phyloP scores from a whole-genome alignment of 2,329 filamentous ascomycete genomes.

The Purpureocillium lavendulum region DNA sequence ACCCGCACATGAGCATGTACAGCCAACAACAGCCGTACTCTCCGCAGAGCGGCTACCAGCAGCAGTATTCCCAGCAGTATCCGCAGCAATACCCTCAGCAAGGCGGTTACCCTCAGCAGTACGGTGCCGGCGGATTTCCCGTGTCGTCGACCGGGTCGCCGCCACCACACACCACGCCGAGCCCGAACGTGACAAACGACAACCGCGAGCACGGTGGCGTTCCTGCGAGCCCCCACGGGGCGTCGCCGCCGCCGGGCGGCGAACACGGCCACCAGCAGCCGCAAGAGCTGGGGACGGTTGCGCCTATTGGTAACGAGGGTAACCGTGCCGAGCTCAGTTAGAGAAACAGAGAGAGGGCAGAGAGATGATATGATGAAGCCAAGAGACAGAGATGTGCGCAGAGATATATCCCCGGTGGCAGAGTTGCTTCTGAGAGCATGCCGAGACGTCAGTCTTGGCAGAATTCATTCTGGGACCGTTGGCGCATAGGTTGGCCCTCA shows the following conservation, averaged over 20 bases:
- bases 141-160: conserved; percentile 13
- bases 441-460: no score
- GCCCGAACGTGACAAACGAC: conserved; percentile 15
- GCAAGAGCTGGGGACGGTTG: conserved; percentile 18
- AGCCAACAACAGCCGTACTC: conserved; percentile 11
- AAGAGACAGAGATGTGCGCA: not conserved
- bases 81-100: conserved; percentile 2
- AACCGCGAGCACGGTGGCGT: not conserved
- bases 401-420: not conserved
- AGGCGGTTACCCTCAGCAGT: conserved; percentile 3
- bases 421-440: no score
- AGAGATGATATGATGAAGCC: not conserved
- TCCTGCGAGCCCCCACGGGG: not conserved
- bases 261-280: conserved; percentile 7
- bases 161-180: conserved; percentile 20
- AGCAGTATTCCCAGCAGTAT: conserved; percentile 12
- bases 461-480: not conserved
- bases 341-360: not conserved
- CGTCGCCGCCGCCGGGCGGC: conserved; percentile 5
- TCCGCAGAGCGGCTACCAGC: conserved; percentile 4
- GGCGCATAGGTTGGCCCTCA: not conserved
- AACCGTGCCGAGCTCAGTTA: conserved; percentile 23
- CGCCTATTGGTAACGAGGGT: conserved; percentile 19
- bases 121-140: conserved; percentile 2
- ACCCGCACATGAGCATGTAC: conserved; percentile 9